phyloP scores from a whole-genome alignment of 176 grass and related monocot species.

The Ensete glaucum region DNA sequence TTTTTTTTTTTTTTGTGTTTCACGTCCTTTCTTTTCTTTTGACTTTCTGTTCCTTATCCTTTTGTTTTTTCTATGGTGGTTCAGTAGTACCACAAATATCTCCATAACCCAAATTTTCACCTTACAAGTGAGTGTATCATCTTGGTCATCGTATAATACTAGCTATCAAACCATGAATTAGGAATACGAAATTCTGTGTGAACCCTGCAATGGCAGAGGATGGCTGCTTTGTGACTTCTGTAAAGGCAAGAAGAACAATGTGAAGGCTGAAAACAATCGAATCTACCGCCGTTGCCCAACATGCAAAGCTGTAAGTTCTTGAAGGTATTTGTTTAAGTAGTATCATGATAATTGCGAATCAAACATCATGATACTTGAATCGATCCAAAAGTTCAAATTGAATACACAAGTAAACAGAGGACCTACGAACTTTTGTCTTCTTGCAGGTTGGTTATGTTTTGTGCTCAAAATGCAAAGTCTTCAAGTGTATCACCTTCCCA shows the following conservation, averaged over 20 bases:
- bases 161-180: not conserved
- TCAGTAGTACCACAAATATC: too few species aligned
- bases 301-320: constrained; percentile 52
- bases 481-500: constrained; percentile 64
- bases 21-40: too few species aligned
- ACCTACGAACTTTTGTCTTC: not conserved
- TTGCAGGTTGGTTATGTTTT: constrained; percentile 46
- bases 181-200: constrained; percentile 38
- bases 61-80: too few species aligned
- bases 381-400: not conserved
- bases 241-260: constrained; percentile 74
- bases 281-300: constrained; percentile 69
- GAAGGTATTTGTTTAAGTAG: not conserved
- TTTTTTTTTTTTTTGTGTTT: too few species aligned
- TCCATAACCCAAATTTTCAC: not conserved
- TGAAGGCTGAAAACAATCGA: constrained; percentile 43
- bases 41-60: too few species aligned
- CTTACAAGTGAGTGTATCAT: not conserved
- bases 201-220: constrained; percentile 36
- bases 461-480: constrained; percentile 70
- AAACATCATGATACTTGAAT: too few species aligned
- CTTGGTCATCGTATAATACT: not conserved
- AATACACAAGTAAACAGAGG: not conserved
- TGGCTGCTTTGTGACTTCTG: constrained; percentile 68
- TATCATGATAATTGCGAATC: not conserved